Percentiles rank a stretch among this genome's conserved stretches.
These are phyloP conservation scores for Colletotrichum scovillei DNA, from an alignment of 2,329 filamentous ascomycete species.

Conservation along the genomic window DNA sequence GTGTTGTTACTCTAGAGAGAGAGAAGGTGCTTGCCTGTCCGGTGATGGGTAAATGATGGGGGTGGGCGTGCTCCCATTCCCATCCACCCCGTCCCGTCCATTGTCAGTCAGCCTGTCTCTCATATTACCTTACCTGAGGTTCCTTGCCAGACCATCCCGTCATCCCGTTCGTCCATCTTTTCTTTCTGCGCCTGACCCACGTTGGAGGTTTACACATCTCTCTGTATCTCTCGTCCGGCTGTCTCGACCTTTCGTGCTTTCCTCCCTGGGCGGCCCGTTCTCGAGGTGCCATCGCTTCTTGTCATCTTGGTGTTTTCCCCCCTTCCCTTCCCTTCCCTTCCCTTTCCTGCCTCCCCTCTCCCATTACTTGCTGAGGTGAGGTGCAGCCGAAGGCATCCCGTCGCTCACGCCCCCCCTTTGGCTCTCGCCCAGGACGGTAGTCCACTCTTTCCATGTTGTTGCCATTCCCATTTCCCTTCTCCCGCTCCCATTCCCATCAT, in stretches of 20 bases:
- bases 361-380: conserved; percentile 16
- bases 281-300: conserved; percentile 30
- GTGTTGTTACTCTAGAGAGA: not conserved
- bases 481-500: conserved; percentile 34
- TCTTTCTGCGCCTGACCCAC: conserved; percentile 30
- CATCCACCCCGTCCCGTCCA: conserved; percentile 20
- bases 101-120: not conserved
- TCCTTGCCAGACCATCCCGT: conserved; percentile 11
- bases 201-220: conserved; percentile 28
- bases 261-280: conserved; percentile 25
- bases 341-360: conserved; percentile 24
- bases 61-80: conserved; percentile 29
- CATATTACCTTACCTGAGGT: not conserved
- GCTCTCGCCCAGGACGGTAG: conserved; percentile 22
- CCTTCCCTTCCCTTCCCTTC: conserved; percentile 6
- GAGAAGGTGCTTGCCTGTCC: not conserved
- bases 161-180: conserved; percentile 27
- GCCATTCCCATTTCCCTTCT: conserved; percentile 38
- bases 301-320: conserved; percentile 33
- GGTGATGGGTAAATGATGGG: not conserved
- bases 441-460: conserved; percentile 37
- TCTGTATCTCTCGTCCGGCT: not conserved
- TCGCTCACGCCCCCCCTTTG: conserved; percentile 32
- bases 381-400: not conserved
- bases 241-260: not conserved